Conservation (phyloP, 148 eudicot genomes). For the Hydrangea macrophylla region DNA sequence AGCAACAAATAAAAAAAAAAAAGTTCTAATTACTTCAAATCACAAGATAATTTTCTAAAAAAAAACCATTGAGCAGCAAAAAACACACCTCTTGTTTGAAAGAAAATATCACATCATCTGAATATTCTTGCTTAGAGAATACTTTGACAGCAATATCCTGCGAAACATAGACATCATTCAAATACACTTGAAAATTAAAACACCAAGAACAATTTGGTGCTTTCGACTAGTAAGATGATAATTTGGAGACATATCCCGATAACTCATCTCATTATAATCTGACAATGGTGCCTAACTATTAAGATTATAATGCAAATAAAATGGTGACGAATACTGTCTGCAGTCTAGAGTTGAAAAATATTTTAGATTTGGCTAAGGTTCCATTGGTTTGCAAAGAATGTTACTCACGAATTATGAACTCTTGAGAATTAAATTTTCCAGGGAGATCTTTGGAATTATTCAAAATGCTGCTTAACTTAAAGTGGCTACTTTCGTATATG, state of each 20-base stretch:
- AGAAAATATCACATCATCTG: slow-evolving; percentile 72
- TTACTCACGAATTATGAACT: too few species aligned
- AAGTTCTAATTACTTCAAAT: background rate
- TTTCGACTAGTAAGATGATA: too few species aligned
- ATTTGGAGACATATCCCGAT: background rate
- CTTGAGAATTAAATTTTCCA: too few species aligned
- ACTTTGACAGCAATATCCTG: slow-evolving; percentile 98
- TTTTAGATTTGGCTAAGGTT: background rate
- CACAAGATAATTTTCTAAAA: background rate
- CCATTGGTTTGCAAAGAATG: too few species aligned
- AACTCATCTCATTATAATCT: background rate
- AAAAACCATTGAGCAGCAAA: slow-evolving; percentile 11
- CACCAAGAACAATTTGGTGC: background rate
- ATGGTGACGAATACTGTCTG: background rate
- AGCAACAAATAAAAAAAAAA: too few species aligned
- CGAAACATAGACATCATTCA: slow-evolving; percentile 21
- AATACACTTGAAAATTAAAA: background rate
- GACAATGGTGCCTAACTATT: background rate
- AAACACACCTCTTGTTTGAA: slow-evolving; percentile 82
- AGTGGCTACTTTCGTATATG: too few species aligned
- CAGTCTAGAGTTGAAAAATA: background rate
- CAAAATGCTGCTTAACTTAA: too few species aligned
- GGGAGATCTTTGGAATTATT: too few species aligned
- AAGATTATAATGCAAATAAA: background rate
- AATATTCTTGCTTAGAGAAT: slow-evolving; percentile 84